Percentiles rank a stretch among this genome's conserved stretches.
Evolutionary conservation across 2,329 filamentous ascomycete genomes (phyloP).

Genomic region (Cladosporium velox): DNA sequence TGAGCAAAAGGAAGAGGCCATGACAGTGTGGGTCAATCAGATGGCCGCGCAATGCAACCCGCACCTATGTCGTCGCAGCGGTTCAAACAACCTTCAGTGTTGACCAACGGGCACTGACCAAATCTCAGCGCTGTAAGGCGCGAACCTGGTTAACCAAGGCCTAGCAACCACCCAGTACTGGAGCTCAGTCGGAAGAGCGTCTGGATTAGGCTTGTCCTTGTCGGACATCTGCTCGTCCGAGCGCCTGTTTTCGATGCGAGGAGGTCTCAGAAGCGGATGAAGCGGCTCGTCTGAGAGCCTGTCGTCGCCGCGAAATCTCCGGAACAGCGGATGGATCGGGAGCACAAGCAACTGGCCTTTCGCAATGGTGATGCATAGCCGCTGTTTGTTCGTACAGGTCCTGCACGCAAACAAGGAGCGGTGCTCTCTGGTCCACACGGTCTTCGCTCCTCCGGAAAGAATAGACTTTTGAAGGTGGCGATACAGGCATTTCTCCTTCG

Average conservation of each 20-base stretch:
- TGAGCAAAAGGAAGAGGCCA: no score
- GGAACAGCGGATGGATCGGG: neutral
- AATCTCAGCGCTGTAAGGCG: neutral
- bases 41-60: no score
- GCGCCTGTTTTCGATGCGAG: no score
- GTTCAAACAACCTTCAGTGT: neutral
- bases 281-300: no score
- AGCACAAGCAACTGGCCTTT: neutral
- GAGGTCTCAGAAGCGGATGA: no score
- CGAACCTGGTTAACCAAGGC: neutral
- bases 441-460: neutral
- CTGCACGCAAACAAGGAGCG: neutral
- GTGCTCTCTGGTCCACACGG: neutral
- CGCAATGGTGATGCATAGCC: neutral
- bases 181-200: neutral
- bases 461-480: neutral
- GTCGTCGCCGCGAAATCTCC: neutral
- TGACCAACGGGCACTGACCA: neutral
- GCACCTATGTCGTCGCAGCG: neutral
- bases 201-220: no score
- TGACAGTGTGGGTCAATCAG: no score
- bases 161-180: neutral
- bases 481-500: neutral
- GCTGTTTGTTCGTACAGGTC: neutral
- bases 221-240: no score